These are phyloP conservation scores for Lolium perenne DNA, from an alignment of 176 grass and related monocot species.

Conservation along the genomic window DNA sequence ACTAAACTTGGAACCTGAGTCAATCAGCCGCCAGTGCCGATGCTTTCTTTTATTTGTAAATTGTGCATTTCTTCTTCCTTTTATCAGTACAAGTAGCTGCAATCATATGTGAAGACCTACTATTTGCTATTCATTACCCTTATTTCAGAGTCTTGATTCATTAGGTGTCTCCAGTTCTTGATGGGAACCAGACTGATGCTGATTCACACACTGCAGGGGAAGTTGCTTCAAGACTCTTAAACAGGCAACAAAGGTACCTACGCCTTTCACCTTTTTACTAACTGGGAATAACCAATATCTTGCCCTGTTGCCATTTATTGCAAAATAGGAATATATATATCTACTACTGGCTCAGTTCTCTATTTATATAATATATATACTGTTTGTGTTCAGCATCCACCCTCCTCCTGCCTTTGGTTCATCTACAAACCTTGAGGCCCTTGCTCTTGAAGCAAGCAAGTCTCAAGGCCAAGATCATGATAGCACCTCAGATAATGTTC, in stretches of 20 bases:
- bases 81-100: neutral
- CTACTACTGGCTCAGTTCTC: neutral
- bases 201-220: slow-evolving; percentile 71
- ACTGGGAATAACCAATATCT: slow-evolving; percentile 14
- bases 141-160: slow-evolving; percentile 61
- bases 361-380: slow-evolving; percentile 46
- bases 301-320: neutral
- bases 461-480: slow-evolving; percentile 64
- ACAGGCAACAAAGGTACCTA: slow-evolving; percentile 76
- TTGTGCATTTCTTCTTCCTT: neutral
- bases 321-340: slow-evolving; percentile 27
- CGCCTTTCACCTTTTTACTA: slow-evolving; percentile 32
- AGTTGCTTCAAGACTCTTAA: slow-evolving; percentile 67
- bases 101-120: slow-evolving; percentile 17
- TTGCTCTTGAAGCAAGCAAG: slow-evolving; percentile 78
- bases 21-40: neutral
- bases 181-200: slow-evolving; percentile 71
- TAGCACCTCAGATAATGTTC: slow-evolving; percentile 59
- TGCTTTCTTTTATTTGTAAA: neutral
- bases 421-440: slow-evolving; percentile 86
- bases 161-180: slow-evolving; percentile 75
- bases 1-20: neutral
- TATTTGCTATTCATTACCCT: slow-evolving; percentile 44
- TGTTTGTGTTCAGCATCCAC: slow-evolving; percentile 63
- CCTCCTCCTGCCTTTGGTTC: slow-evolving; percentile 97